Evolutionary conservation across 805 yeast genomes (phyloP).

Genomic region (Saturnispora besseyi): DNA sequence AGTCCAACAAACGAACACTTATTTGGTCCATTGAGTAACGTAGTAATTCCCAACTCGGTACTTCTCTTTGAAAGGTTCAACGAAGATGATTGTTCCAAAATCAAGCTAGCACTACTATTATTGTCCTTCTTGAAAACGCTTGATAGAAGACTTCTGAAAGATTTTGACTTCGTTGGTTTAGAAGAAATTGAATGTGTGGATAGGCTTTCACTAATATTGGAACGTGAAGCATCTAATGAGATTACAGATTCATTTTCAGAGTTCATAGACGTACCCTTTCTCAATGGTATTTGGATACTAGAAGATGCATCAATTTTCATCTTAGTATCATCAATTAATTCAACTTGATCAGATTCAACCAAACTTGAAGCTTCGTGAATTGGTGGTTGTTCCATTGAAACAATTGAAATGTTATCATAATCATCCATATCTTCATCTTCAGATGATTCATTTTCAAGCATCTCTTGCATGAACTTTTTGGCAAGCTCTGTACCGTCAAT

Average conservation of each 20-base stretch:
- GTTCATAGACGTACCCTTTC: neutral
- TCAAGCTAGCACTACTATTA: conserved; percentile 3
- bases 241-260: neutral
- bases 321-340: neutral
- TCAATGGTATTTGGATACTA: neutral
- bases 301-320: neutral
- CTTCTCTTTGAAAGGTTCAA: neutral
- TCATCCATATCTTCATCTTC: conserved; percentile 10
- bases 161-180: conserved; percentile 15
- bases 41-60: neutral
- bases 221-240: neutral
- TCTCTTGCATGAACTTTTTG: conserved; percentile 2
- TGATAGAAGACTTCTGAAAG: conserved; percentile 21
- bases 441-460: conserved; percentile 6
- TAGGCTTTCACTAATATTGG: neutral
- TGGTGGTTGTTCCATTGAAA: conserved; percentile 1
- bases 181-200: neutral
- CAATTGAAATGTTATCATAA: conserved; percentile 4
- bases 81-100: conserved; percentile 3
- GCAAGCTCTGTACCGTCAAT: conserved; percentile 4
- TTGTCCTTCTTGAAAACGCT: conserved; percentile 3
- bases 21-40: neutral
- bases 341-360: neutral
- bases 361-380: neutral
- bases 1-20: neutral